Base-by-base conservation (phyloP, 2,329 filamentous ascomycete species). In the Onygenales sp. region DNA sequence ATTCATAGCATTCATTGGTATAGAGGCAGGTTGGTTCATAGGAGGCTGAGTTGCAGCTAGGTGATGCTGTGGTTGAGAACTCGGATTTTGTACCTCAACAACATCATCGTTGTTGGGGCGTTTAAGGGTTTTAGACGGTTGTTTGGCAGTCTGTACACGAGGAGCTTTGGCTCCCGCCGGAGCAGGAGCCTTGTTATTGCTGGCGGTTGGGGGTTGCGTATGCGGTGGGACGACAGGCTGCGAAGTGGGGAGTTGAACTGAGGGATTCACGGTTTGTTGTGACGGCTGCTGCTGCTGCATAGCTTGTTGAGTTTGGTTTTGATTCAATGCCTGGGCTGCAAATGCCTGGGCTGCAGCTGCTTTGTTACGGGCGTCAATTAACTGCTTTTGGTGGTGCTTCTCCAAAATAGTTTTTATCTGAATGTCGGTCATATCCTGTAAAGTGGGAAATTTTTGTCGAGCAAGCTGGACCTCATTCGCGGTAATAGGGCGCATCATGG, bases 41-140 rank as follows among this genome's bases (percentile, higher is more conserved):
- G 57, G 53, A 42, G 60, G 58, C 42, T 65, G 65, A 21, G 55
- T 55, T 33, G 63, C 51, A 42, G 59, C 42, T 36, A 56, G 21
- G 6, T n/a, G 43, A n/a, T 49, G 46, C 36, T 63, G 55, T 40
- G 62, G 60, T 43, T 68, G 63, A 2, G 59, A 42, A 53, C 70
- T 68, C 6, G 68, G 68, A 55, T 71, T 67, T 45, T 69, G 69
- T 34, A 67, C 60, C 52, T 76, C 74, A 37, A 70, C 61, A n/a
- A 69, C 62, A 59, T 79, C 76, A 58, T 79, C 75, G 52, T 66
- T 68, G 52, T 62, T 69, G 3, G 70, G 61, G 55, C 76, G 66
- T 61, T 74, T 75, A 27, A 72, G 53, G 36, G 60, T 71, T 54
- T 70, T 72, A 11, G 67, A 58, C n/a, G 63, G 54, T 51, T 65